Percentiles rank a stretch among this genome's conserved stretches.
Conservation (phyloP, 345 rosid genomes). For the Ceriops zippeliana region DNA sequence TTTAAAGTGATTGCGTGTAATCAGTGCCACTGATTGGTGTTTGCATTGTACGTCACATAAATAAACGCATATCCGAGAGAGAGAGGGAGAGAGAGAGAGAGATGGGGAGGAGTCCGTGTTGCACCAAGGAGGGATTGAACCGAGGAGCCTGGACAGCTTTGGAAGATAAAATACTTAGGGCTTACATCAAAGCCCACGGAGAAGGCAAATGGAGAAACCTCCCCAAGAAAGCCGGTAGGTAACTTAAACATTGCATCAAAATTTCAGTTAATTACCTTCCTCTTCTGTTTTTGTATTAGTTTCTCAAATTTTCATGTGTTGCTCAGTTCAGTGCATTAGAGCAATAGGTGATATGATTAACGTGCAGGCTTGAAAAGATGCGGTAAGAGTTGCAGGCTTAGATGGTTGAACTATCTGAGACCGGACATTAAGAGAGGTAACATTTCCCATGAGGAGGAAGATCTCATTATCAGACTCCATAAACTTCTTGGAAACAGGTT, state of each 20-base stretch:
- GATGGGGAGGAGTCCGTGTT: slow-evolving; percentile 66
- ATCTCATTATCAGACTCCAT: slow-evolving; percentile 52
- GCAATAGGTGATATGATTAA: too few species aligned
- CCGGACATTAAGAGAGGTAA: slow-evolving; percentile 62
- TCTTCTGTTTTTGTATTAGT: neutral
- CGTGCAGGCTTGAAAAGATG: slow-evolving; percentile 48
- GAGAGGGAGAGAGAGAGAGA: neutral
- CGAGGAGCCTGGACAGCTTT: slow-evolving; percentile 57
- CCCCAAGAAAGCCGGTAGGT: slow-evolving; percentile 53
- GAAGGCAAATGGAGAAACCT: slow-evolving; percentile 64
- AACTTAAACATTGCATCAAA: neutral
- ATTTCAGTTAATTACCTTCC: neutral
- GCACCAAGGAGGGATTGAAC: slow-evolving; percentile 53
- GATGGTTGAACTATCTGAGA: slow-evolving; percentile 58
- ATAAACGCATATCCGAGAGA: neutral
- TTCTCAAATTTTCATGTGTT: too few species aligned
- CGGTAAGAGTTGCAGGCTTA: slow-evolving; percentile 56
- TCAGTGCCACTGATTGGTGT: too few species aligned
- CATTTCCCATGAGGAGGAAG: slow-evolving; percentile 50
- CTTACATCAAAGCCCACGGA: slow-evolving; percentile 50
- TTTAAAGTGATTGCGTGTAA: too few species aligned
- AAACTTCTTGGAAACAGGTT: slow-evolving; percentile 65
- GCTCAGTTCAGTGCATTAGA: too few species aligned
- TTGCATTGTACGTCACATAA: too few species aligned
- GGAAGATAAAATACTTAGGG: slow-evolving; percentile 47